Evolutionary conservation across 139 green algal genomes (phyloP), one percentile per base, ranked within the genome.

Genomic region (Yamagishiella unicocca): DNA sequence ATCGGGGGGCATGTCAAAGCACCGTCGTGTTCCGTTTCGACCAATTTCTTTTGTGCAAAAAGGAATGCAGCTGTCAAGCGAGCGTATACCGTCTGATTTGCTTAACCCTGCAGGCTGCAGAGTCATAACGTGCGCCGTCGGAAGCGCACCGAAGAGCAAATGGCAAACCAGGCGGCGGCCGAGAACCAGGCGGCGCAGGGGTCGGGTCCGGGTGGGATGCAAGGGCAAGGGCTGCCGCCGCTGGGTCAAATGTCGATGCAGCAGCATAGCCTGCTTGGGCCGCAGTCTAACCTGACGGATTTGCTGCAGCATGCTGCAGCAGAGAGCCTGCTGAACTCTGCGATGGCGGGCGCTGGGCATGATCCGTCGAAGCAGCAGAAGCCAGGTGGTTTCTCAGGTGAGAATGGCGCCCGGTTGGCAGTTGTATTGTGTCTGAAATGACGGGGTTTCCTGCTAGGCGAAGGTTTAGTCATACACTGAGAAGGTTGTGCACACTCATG

Each of bases 51-150:
- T n/a, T n/a, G n/a, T n/a, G n/a, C n/a, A n/a, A n/a, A n/a, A n/a
- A n/a, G n/a, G n/a, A n/a, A n/a, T n/a, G n/a, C n/a, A n/a, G n/a
- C n/a, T n/a, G n/a, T n/a, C n/a, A n/a, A n/a, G n/a, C n/a, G n/a
- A n/a, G n/a, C n/a, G n/a, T n/a, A n/a, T n/a, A n/a, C n/a, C n/a
- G n/a, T n/a, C n/a, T n/a, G n/a, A n/a, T n/a, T n/a, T n/a, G n/a
- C n/a, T n/a, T n/a, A n/a, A n/a, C 2, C 27, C 5, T 62, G 72
- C 50, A 87, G 82, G 82, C 46, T 87, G 67, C 67, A 80, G 35
- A 87, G 82, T 50, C 82, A 87, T 50, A 87, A 87, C 66, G 29
- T 68, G 22, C 82, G 82, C 14, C 66, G 82, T 4, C 82, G 82
- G 17, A 87, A 87, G 82, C 82, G 82, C 67, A 87, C 66, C 1